These are phyloP conservation scores for Eragrostis curvula DNA, from an alignment of 176 grass and related monocot species.

Conservation along the genomic window DNA sequence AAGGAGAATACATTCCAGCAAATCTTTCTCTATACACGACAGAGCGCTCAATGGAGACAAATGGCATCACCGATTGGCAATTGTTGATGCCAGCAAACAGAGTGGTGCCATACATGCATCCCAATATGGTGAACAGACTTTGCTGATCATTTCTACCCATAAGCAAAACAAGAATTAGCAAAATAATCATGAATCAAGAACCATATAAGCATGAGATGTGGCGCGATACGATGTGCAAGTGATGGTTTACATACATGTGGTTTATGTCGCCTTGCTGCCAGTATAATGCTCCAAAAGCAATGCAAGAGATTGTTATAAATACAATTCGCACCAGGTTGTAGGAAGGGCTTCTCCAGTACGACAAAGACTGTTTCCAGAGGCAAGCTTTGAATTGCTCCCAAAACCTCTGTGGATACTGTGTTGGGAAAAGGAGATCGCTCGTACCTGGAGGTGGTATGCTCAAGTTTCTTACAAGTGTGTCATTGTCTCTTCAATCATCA, in stretches of 20 bases:
- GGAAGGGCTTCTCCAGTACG: slow-evolving; percentile 84
- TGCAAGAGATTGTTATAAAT: slow-evolving; percentile 27
- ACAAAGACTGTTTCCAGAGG: slow-evolving; percentile 81
- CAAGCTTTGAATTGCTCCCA: slow-evolving; percentile 76
- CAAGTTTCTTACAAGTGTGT: slow-evolving; percentile 47
- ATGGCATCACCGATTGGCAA: slow-evolving; percentile 67
- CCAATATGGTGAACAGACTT: slow-evolving; percentile 82
- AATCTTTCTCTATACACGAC: slow-evolving; percentile 82
- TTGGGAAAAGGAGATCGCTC: slow-evolving; percentile 58
- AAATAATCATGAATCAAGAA: not conserved
- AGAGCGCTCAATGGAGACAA: slow-evolving; percentile 58
- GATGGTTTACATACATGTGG: slow-evolving; percentile 52
- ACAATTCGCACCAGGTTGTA: slow-evolving; percentile 69
- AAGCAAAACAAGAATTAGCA: slow-evolving; percentile 17
- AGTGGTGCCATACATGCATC: slow-evolving; percentile 58
- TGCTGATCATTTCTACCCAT: slow-evolving; percentile 53
- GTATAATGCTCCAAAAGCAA: slow-evolving; percentile 52
- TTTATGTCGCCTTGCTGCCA: slow-evolving; percentile 67
- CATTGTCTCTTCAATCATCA: slow-evolving; percentile 62
- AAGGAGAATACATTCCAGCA: slow-evolving; percentile 84
- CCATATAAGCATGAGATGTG: not conserved
- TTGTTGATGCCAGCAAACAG: slow-evolving; percentile 64
- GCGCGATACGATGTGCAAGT: no score
- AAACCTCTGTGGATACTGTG: slow-evolving; percentile 57
- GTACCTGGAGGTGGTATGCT: slow-evolving; percentile 49